These are phyloP conservation scores for Lithospermum erythrorhizon DNA, from an alignment of 257 asterid genomes.

Conservation along the genomic window DNA sequence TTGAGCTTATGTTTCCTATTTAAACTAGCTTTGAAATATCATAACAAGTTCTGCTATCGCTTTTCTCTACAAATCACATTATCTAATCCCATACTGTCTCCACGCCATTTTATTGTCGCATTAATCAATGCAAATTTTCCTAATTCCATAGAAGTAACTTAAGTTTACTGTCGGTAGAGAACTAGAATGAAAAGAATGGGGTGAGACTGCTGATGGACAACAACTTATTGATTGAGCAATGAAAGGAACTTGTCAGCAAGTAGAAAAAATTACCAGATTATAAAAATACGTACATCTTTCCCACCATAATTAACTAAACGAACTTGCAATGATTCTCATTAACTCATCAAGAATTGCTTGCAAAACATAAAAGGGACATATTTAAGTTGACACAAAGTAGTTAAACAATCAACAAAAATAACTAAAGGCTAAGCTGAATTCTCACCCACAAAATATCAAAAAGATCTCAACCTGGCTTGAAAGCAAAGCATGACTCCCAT, in stretches of 20 bases:
- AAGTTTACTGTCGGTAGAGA: constrained; percentile 71
- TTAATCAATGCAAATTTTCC: neutral
- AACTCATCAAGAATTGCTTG: no score
- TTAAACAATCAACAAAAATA: no score
- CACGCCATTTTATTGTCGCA: neutral
- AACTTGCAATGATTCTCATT: no score
- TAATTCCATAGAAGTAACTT: constrained; percentile 7
- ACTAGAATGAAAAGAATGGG: constrained; percentile 29
- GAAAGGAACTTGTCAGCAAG: constrained; percentile 41
- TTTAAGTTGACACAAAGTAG: no score
- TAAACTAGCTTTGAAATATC: neutral
- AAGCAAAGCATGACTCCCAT: no score
- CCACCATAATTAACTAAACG: no score
- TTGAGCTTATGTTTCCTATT: neutral
- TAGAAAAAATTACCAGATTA: no score
- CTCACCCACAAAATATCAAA: no score
- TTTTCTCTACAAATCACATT: neutral
- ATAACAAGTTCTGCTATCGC: neutral
- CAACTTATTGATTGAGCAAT: constrained; percentile 42
- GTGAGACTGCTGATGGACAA: constrained; percentile 33
- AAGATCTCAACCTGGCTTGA: no score
- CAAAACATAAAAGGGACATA: no score
- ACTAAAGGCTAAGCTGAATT: no score
- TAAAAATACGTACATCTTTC: no score
- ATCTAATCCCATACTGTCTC: neutral